Evolutionary conservation across 495 filamentous ascomycete genomes (phyloP).

Genomic region (Neurospora sp.): DNA sequence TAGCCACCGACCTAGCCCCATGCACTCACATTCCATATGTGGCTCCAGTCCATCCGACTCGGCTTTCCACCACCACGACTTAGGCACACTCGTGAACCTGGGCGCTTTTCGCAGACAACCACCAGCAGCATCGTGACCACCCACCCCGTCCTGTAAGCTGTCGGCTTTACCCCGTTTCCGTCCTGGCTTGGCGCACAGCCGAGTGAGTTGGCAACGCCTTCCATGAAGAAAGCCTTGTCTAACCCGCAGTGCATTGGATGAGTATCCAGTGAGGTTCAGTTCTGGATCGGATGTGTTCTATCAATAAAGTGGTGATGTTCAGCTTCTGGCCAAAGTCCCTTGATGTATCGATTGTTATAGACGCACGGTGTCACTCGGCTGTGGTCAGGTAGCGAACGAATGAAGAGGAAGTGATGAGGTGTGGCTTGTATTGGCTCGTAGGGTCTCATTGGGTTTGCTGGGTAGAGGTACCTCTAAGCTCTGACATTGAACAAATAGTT

Average conservation of each 20-base stretch:
- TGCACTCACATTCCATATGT: background rate
- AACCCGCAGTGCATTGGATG: background rate
- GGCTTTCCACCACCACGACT: background rate
- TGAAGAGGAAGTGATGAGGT: background rate
- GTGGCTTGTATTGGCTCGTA: background rate
- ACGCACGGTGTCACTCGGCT: background rate
- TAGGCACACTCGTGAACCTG: background rate
- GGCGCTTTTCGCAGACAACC: background rate
- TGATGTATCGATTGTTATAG: background rate
- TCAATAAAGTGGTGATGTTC: background rate
- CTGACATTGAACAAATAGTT: background rate
- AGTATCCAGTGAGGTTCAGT: background rate
- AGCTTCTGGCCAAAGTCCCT: background rate
- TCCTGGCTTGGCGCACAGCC: background rate
- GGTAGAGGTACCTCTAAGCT: too few relatives aligned
- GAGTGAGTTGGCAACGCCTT: background rate
- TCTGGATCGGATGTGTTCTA: background rate
- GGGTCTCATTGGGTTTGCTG: background rate
- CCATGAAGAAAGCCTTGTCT: background rate
- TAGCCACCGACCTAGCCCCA: background rate
- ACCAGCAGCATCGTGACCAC: background rate
- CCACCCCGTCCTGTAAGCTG: background rate
- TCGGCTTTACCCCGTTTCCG: background rate
- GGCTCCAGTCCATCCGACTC: background rate
- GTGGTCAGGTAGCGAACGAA: background rate